Evolutionary conservation across 2,329 filamentous ascomycete genomes (phyloP).

Genomic region (Lachnellula subtilissima): DNA sequence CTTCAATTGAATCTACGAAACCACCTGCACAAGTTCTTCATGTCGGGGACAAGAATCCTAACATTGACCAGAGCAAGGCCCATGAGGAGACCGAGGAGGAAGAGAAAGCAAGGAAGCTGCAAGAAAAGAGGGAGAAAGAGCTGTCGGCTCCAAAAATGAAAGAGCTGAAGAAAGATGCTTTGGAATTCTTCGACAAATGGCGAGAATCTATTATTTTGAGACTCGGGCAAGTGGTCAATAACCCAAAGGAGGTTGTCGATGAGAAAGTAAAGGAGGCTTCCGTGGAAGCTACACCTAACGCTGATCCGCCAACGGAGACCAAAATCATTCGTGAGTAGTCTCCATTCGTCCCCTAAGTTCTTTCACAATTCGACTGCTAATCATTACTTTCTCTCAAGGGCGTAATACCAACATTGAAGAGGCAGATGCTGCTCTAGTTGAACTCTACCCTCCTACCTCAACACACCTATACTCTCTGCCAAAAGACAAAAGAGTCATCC

Average conservation of each 20-base stretch:
- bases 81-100: slow-evolving; percentile 31
- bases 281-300: slow-evolving; percentile 24
- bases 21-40: slow-evolving; percentile 28
- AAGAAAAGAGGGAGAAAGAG: slow-evolving; percentile 41
- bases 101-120: slow-evolving; percentile 28
- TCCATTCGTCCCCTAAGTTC: background rate
- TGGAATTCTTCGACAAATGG: slow-evolving; percentile 78
- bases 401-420: slow-evolving; percentile 40
- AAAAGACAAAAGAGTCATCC: slow-evolving; percentile 57
- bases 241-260: slow-evolving; percentile 40
- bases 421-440: slow-evolving; percentile 43
- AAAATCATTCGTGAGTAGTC: slow-evolving; percentile 27
- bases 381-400: slow-evolving; percentile 12
- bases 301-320: slow-evolving; percentile 13
- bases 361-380: background rate
- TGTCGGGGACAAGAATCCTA: slow-evolving; percentile 35
- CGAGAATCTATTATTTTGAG: slow-evolving; percentile 64
- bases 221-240: slow-evolving; percentile 62
- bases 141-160: slow-evolving; percentile 47
- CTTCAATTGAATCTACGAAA: slow-evolving; percentile 21
- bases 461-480: slow-evolving; percentile 57
- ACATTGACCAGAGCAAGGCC: slow-evolving; percentile 27
- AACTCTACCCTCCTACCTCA: slow-evolving; percentile 53
- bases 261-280: slow-evolving; percentile 27
- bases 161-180: slow-evolving; percentile 64